These are phyloP conservation scores for Phialophora verrucosa DNA, from an alignment of 2,329 filamentous ascomycete species.

Conservation along the genomic window DNA sequence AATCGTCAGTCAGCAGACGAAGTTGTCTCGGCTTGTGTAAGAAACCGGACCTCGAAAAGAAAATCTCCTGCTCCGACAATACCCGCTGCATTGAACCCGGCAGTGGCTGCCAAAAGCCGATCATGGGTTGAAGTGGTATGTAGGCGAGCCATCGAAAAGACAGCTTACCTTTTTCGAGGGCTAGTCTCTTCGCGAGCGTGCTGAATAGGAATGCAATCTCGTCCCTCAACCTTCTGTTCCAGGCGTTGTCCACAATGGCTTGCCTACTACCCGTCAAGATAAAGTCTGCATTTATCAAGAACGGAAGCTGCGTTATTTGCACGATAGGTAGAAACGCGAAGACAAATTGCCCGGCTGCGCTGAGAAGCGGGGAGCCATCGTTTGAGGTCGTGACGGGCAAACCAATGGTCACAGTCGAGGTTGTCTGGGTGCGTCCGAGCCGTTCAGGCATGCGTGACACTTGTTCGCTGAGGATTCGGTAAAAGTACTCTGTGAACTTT, in stretches of 20 bases:
- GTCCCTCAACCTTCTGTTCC: conserved; percentile 26
- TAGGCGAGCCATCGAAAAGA: conserved; percentile 19
- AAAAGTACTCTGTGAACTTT: conserved; percentile 14
- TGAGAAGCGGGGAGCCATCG: conserved; percentile 13
- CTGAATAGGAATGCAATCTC: conserved; percentile 21
- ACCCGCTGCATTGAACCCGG: conserved; percentile 7
- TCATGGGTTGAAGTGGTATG: conserved; percentile 17
- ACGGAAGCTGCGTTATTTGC: conserved; percentile 24
- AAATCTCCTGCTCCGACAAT: conserved; percentile 14
- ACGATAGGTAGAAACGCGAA: conserved; percentile 30
- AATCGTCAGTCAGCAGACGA: conserved; percentile 16
- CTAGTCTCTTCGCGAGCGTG: conserved; percentile 6
- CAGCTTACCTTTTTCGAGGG: conserved; percentile 8
- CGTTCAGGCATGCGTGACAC: conserved; percentile 21
- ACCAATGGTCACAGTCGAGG: conserved; percentile 25
- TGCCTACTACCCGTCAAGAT: conserved; percentile 28
- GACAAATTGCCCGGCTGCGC: conserved; percentile 21
- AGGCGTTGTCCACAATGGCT: conserved; percentile 21
- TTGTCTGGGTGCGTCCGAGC: conserved; percentile 4
- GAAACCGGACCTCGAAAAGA: conserved; percentile 10
- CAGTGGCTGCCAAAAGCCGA: conserved; percentile 20
- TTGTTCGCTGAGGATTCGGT: conserved; percentile 10
- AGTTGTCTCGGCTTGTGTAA: conserved; percentile 10
- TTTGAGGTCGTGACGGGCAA: conserved; percentile 18
- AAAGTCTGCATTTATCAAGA: conserved; percentile 31